Evolutionary conservation across 1,139 yeast species (phyloP).

Genomic region (Candida buenavistaensis): DNA sequence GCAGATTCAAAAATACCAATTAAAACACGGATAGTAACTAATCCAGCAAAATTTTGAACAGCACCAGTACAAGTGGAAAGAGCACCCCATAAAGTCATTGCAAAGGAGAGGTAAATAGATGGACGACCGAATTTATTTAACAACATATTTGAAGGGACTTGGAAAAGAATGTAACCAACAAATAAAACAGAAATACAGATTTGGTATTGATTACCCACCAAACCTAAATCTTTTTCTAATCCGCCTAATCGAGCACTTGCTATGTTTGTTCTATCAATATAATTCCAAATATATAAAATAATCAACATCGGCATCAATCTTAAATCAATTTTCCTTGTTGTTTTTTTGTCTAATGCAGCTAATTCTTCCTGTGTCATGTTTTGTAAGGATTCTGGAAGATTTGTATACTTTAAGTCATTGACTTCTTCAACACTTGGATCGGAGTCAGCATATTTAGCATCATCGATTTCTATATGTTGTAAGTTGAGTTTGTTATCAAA

Average conservation of each 20-base stretch:
- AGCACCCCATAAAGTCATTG: slow-evolving; percentile 55
- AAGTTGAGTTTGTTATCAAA: slow-evolving; percentile 9
- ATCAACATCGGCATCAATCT: slow-evolving; percentile 57
- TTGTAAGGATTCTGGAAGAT: slow-evolving; percentile 35
- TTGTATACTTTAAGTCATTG: slow-evolving; percentile 11
- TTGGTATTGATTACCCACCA: slow-evolving; percentile 53
- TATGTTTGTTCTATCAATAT: slow-evolving; percentile 60
- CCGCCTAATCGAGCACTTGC: slow-evolving; percentile 65
- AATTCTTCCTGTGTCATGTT: slow-evolving; percentile 37
- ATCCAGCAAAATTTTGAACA: slow-evolving; percentile 30
- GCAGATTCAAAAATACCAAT: slow-evolving; percentile 60
- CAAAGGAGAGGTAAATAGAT: slow-evolving; percentile 47
- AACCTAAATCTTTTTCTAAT: slow-evolving; percentile 48
- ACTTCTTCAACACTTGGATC: slow-evolving; percentile 5
- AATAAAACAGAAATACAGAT: slow-evolving; percentile 57
- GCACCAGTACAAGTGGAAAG: slow-evolving; percentile 45
- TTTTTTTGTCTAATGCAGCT: slow-evolving; percentile 36
- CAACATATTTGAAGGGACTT: slow-evolving; percentile 54
- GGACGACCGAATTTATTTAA: slow-evolving; percentile 53
- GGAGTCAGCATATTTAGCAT: slow-evolving; percentile 7
- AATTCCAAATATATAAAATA: slow-evolving; percentile 52
- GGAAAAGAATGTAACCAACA: slow-evolving; percentile 62
- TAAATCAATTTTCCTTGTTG: slow-evolving; percentile 50
- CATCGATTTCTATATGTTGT: slow-evolving; percentile 10
- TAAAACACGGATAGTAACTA: slow-evolving; percentile 34